phyloP scores from a whole-genome alignment of 305 asterid species.

The Andrographis paniculata region DNA sequence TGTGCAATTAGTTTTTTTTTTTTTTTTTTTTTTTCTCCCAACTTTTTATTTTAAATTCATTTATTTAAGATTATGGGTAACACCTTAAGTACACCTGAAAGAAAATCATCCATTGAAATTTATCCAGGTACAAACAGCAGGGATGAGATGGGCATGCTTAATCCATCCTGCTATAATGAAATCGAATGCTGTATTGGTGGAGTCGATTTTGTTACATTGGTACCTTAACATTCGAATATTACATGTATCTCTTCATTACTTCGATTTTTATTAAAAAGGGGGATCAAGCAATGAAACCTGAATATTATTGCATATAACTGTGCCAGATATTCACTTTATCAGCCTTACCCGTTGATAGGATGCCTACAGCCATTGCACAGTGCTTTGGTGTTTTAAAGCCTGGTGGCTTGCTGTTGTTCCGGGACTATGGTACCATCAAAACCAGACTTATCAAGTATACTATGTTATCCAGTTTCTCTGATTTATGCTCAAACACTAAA shows the following conservation, averaged over 20 bases:
- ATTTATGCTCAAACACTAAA: not conserved
- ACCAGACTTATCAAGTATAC: constrained; percentile 9
- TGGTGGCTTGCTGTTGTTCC: constrained; percentile 72
- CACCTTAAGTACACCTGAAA: too few relatives aligned
- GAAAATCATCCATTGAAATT: constrained; percentile 15
- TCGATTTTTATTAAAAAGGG: not conserved
- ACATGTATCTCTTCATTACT: too few relatives aligned
- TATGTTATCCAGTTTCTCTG: constrained; percentile 1
- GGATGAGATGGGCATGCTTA: constrained; percentile 18
- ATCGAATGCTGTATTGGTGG: constrained; percentile 61
- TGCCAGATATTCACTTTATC: constrained; percentile 92
- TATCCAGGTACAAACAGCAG: constrained; percentile 28
- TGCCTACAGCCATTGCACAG: constrained; percentile 53
- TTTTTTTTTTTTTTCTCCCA: constrained; percentile 3
- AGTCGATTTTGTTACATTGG: constrained; percentile 75
- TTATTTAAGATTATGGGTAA: too few relatives aligned
- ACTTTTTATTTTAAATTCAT: not conserved
- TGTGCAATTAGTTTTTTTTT: not conserved
- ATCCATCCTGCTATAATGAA: constrained; percentile 26
- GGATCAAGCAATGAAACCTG: constrained; percentile 9
- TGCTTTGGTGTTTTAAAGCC: constrained; percentile 78
- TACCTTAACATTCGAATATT: constrained; percentile 22
- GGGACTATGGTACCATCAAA: constrained; percentile 77
- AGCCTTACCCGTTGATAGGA: constrained; percentile 64
- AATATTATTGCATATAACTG: constrained; percentile 11